phyloP scores from a whole-genome alignment of 495 filamentous ascomycete species.

The Neurospora sp. region DNA sequence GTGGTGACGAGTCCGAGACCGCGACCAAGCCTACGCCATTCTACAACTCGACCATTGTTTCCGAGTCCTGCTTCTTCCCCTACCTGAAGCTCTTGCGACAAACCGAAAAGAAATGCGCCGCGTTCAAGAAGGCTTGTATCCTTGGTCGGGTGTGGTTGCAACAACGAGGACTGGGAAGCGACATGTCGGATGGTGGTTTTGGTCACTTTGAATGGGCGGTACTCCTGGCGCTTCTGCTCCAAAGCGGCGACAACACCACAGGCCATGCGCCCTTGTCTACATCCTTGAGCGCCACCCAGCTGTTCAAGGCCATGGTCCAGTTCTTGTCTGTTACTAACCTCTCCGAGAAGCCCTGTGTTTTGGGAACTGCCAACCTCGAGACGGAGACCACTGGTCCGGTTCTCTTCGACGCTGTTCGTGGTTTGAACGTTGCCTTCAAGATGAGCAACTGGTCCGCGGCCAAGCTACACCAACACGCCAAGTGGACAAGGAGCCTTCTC shows the following conservation, averaged over 20 bases:
- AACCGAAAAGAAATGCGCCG: constrained; percentile 52
- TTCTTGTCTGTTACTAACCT: constrained; percentile 68
- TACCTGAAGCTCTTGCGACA: constrained; percentile 66
- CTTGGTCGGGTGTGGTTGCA: constrained; percentile 81
- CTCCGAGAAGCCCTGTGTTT: constrained; percentile 47
- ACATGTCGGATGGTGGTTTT: constrained; percentile 70
- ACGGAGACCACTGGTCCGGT: constrained; percentile 29
- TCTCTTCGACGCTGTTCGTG: constrained; percentile 59
- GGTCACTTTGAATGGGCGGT: constrained; percentile 86
- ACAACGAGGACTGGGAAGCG: constrained; percentile 69
- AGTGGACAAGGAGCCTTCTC: constrained; percentile 57
- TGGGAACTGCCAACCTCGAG: constrained; percentile 27
- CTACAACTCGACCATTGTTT: constrained; percentile 78
- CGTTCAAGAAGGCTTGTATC: constrained; percentile 73
- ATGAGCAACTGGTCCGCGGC: constrained; percentile 81
- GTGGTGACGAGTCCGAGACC: constrained; percentile 23
- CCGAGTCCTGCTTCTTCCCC: constrained; percentile 60
- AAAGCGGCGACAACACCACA: constrained; percentile 53
- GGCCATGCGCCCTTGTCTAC: constrained; percentile 61
- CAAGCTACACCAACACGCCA: constrained; percentile 60
- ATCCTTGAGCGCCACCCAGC: constrained; percentile 81
- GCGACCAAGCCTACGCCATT: constrained; percentile 55
- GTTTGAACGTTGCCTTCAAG: constrained; percentile 80
- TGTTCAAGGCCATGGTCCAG: constrained; percentile 86
- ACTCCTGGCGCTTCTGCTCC: constrained; percentile 68